Conservation (phyloP, 2,329 filamentous ascomycete species). For the Aureobasidium sp. region DNA sequence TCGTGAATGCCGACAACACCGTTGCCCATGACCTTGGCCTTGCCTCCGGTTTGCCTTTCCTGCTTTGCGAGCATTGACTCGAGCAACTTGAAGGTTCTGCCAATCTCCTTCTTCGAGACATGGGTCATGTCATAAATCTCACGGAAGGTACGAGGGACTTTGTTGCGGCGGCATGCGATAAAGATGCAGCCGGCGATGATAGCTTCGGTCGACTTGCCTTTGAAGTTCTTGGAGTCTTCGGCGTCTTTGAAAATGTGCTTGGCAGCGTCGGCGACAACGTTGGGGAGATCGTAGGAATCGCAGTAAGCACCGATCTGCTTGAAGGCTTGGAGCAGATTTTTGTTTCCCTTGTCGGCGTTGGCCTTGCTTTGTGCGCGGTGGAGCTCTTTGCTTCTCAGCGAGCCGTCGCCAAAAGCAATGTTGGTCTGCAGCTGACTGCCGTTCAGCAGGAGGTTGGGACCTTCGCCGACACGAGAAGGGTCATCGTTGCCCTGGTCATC, state of each 20-base stretch:
- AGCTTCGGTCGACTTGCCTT: constrained; percentile 88
- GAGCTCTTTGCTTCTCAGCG: constrained; percentile 62
- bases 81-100: constrained; percentile 85
- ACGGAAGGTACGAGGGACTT: constrained; percentile 79
- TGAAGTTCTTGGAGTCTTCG: constrained; percentile 86
- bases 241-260: constrained; percentile 95
- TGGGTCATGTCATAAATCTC: constrained; percentile 91
- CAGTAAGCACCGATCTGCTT: constrained; percentile 83
- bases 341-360: constrained; percentile 73
- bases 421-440: constrained; percentile 81
- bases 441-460: constrained; percentile 79
- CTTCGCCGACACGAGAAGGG: constrained; percentile 94
- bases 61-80: constrained; percentile 79
- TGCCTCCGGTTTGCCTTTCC: constrained; percentile 46
- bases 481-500: constrained; percentile 96
- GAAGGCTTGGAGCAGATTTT: constrained; percentile 70
- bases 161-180: constrained; percentile 87
- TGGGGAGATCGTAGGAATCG: constrained; percentile 73
- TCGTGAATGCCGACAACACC: constrained; percentile 21
- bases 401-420: constrained; percentile 73
- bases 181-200: constrained; percentile 96
- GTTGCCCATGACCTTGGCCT: constrained; percentile 30
- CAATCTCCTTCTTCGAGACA: constrained; percentile 95
- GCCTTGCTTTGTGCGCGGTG: constrained; percentile 77
- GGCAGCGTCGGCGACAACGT: constrained; percentile 75